A percentile compares a stretch with the other conserved stretches of the same genome.
These are phyloP conservation scores for Cytospora schulzeri DNA, from an alignment of 2,329 filamentous ascomycete genomes.

Conservation along the genomic window DNA sequence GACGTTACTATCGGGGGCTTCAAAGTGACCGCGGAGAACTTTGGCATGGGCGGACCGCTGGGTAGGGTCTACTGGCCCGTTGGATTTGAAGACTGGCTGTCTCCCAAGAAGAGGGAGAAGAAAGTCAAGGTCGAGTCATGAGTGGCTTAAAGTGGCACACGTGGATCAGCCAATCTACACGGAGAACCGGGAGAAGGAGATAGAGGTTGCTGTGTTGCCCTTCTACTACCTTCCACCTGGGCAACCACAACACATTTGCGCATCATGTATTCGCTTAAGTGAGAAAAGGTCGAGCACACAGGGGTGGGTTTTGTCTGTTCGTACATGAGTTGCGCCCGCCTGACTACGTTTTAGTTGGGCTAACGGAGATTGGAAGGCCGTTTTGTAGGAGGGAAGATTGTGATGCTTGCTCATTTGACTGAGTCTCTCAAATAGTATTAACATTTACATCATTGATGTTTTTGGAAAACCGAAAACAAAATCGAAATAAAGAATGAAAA, in stretches of 20 bases:
- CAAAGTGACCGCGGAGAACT: slow-evolving; percentile 63
- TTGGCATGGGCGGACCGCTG: slow-evolving; percentile 84
- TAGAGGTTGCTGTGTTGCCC: background rate
- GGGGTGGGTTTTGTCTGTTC: background rate
- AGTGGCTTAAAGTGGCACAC: slow-evolving; percentile 22
- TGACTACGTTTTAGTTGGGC: slow-evolving; percentile 30
- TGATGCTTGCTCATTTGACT: background rate
- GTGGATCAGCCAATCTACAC: background rate
- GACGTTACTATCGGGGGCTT: background rate
- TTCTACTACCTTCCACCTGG: background rate
- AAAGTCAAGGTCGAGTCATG: slow-evolving; percentile 47
- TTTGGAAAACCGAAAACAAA: background rate
- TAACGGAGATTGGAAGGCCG: slow-evolving; percentile 28
- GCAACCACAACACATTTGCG: too few species aligned
- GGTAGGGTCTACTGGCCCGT: slow-evolving; percentile 87
- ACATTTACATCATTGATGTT: background rate
- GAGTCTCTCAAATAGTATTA: background rate
- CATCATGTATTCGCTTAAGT: background rate
- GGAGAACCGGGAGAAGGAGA: background rate
- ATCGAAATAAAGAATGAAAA: background rate
- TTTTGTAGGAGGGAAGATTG: background rate
- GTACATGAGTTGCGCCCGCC: background rate
- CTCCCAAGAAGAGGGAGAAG: slow-evolving; percentile 73
- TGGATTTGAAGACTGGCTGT: slow-evolving; percentile 88
- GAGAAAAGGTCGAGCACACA: background rate